phyloP scores from a whole-genome alignment of 2,329 filamentous ascomycete species.

The Chaetomium strumarium region DNA sequence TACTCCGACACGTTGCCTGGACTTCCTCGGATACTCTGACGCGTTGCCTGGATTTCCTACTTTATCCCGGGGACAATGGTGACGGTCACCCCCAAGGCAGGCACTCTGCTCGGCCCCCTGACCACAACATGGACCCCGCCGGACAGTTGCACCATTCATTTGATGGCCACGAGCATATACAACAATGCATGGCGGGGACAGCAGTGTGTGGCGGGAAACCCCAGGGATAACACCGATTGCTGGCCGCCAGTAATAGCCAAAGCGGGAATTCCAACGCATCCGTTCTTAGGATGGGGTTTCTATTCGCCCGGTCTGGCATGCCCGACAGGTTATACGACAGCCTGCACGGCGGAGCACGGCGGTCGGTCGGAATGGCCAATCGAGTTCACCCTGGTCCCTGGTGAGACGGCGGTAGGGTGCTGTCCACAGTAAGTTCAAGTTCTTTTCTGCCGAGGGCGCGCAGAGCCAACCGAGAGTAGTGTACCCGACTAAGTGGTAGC shows the following conservation, averaged over 20 bases:
- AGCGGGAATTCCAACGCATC: not conserved
- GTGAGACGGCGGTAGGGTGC: constrained; percentile 10
- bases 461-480: not conserved
- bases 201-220: too few relatives aligned
- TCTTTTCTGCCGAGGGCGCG: not conserved
- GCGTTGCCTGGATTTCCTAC: too few relatives aligned
- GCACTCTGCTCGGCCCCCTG: too few relatives aligned
- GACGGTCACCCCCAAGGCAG: too few relatives aligned
- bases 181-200: too few relatives aligned
- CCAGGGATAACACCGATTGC: not conserved
- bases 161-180: too few relatives aligned
- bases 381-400: not conserved
- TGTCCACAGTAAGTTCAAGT: constrained; percentile 1
- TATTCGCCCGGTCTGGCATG: constrained; percentile 9
- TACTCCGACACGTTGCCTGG: too few relatives aligned
- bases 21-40: too few relatives aligned
- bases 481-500: too few relatives aligned
- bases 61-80: too few relatives aligned
- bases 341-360: constrained; percentile 7
- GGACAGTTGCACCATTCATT: too few relatives aligned
- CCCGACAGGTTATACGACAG: constrained; percentile 6
- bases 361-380: not conserved
- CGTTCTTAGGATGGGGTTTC: constrained; percentile 5
- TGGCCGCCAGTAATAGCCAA: not conserved
- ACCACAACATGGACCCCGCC: too few relatives aligned